phyloP scores from a whole-genome alignment of 345 rosid genomes.

The Arabis hirsuta region DNA sequence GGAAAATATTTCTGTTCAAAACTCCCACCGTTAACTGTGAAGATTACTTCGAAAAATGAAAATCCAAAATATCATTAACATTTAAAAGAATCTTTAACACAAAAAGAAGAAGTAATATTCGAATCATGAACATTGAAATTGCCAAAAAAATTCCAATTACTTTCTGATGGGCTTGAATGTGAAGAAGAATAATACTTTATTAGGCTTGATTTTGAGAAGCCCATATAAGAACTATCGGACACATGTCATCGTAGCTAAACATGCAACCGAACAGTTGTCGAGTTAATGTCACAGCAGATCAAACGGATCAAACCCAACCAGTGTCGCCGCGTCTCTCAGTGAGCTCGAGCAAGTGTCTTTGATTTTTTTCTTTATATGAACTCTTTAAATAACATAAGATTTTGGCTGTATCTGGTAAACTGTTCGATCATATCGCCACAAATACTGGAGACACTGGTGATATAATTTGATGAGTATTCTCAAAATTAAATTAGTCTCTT shows the following conservation, averaged over 20 bases:
- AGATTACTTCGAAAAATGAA: too few relatives aligned
- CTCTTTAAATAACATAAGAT: neutral
- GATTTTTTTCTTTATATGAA: neutral
- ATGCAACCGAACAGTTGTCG: slow-evolving; percentile 46
- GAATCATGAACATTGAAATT: neutral
- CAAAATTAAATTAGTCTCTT: neutral
- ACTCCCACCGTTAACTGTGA: too few relatives aligned
- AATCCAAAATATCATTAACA: too few relatives aligned
- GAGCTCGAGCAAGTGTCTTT: too few relatives aligned
- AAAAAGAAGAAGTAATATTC: neutral
- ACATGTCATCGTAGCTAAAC: slow-evolving; percentile 31
- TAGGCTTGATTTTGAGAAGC: slow-evolving; percentile 9
- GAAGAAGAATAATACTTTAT: neutral
- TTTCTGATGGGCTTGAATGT: neutral
- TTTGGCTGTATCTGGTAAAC: slow-evolving; percentile 6
- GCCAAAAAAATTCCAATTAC: neutral
- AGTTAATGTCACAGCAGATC: slow-evolving; percentile 16
- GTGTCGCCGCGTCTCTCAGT: slow-evolving; percentile 45
- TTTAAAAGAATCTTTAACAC: too few relatives aligned
- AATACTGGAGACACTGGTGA: slow-evolving; percentile 14
- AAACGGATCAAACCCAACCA: slow-evolving; percentile 21
- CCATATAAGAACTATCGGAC: neutral
- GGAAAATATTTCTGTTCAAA: too few relatives aligned
- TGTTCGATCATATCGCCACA: slow-evolving; percentile 14
- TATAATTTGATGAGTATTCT: slow-evolving; percentile 8